Base-by-base conservation (phyloP, 768 basidiomycete species). In the Xanthoconium purpureum region DNA sequence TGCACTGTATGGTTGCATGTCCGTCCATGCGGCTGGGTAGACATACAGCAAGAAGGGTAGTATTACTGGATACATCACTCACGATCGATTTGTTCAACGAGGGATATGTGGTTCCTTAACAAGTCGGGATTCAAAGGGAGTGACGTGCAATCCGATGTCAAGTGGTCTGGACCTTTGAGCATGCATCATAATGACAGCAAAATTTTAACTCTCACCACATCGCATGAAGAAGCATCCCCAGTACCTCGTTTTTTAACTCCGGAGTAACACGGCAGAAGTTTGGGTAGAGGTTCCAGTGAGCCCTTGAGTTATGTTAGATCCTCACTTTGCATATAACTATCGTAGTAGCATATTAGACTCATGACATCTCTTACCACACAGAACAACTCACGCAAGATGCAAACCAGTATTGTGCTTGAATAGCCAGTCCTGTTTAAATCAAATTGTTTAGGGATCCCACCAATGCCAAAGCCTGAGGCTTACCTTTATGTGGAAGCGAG, bases 321-420 rank as follows among this genome's bases (percentile, higher is more conserved):
- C 39, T 6, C 18, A 12, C 6, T 33, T 28, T 14, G 29, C 8
- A 36, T 24, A 3, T 1, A 10, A 55, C 43, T 28, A 57, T 28
- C n/a, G n/a, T n/a, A n/a, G n/a, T n/a, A 29, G 10, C 15, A 12
- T 12, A 6, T 70, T 33, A 69, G 57, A 13, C 3, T 36, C 9
- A 6, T 29, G 13, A 48, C n/a, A 37, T 11, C 14, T 17, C 1
- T 28, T 8, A 14, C 3, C 17, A 42, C 12, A 32, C 8, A 8
- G 15, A 14, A 54, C 57, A n/a, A n/a, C n/a, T 54, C 45, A 66
- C 62, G 11, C 14, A 40, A 47, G 20, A 33, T 9, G 6, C 55
- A 43, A 35, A 77, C 75, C 75, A 76, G 40, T 77, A 76, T 14
- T 77, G 69, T 6, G 63, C 60, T 59, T 74, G 62, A 11, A 76